phyloP scores from a whole-genome alignment of 2,329 filamentous ascomycete genomes.

The Xylaria sp. region DNA sequence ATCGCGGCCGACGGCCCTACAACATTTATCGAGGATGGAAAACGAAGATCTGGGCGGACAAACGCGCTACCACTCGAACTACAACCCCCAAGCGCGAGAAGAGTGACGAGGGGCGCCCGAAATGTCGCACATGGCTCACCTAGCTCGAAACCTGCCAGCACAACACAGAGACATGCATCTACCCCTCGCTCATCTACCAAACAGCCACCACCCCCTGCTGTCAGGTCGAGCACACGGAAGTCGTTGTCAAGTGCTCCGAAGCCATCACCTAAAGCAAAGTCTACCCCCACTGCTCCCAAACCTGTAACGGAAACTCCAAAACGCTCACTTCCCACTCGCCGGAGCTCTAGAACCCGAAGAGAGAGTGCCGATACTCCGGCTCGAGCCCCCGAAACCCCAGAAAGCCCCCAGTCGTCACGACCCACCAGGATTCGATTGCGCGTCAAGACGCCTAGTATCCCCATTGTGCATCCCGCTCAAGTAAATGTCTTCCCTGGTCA shows the following conservation, averaged over 20 bases:
- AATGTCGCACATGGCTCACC: conserved; percentile 46
- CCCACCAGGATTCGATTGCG: conserved; percentile 55
- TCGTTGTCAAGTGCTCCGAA: conserved; percentile 30
- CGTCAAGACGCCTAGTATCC: conserved; percentile 55
- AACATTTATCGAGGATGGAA: conserved; percentile 77
- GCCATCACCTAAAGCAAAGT: conserved; percentile 41
- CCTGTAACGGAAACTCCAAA: conserved; percentile 45
- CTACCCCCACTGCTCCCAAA: conserved; percentile 50
- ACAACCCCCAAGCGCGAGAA: conserved; percentile 55
- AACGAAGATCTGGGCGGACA: conserved; percentile 69
- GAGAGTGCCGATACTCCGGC: conserved; percentile 38
- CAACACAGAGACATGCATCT: conserved; percentile 40
- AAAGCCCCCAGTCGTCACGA: conserved; percentile 35
- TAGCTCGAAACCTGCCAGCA: conserved; percentile 41
- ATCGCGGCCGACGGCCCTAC: conserved; percentile 85
- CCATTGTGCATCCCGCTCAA: conserved; percentile 65
- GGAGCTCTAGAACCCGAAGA: conserved; percentile 48
- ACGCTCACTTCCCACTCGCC: conserved; percentile 50
- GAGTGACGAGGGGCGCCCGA: conserved; percentile 55
- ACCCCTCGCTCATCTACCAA: conserved; percentile 41
- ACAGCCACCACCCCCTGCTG: conserved; percentile 28
- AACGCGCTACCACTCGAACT: conserved; percentile 62
- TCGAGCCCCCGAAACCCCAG: conserved; percentile 29
- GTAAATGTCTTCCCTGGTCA: conserved; percentile 51
- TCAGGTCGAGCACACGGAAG: conserved; percentile 36